These are phyloP conservation scores for Alternaria arbusti DNA, from an alignment of 2,329 filamentous ascomycete species.

Conservation along the genomic window DNA sequence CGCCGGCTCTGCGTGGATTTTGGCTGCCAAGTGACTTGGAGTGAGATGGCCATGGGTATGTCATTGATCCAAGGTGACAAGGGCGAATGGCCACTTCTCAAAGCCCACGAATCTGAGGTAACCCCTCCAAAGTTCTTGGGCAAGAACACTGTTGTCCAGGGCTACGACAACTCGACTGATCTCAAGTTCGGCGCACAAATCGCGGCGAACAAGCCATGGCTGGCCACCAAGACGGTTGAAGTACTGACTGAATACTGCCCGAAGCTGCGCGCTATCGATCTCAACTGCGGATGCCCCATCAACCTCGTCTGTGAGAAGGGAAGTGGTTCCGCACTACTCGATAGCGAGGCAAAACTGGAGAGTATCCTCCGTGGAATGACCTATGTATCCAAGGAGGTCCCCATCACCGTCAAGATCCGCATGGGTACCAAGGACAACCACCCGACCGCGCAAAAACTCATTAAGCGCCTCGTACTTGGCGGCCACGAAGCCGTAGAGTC, in stretches of 20 bases:
- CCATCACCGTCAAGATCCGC: conserved; percentile 93
- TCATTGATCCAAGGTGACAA: conserved; percentile 89
- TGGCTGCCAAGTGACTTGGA: conserved; percentile 92
- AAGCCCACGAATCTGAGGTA: conserved; percentile 85
- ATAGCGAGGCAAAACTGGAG: conserved; percentile 84
- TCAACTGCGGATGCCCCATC: conserved; percentile 98
- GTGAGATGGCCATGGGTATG: conserved; percentile 95
- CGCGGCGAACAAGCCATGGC: conserved; percentile 88
- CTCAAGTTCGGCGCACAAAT: conserved; percentile 92
- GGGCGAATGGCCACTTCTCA: conserved; percentile 93
- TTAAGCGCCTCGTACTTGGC: conserved; percentile 83
- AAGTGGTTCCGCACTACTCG: conserved; percentile 90
- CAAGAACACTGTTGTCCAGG: conserved; percentile 65
- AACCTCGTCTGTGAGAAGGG: conserved; percentile 90
- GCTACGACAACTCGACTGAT: conserved; percentile 83
- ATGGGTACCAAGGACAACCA: conserved; percentile 83
- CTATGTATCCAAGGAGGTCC: conserved; percentile 84
- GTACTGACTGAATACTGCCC: conserved; percentile 78
- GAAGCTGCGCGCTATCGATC: conserved; percentile 84
- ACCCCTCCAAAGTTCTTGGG: conserved; percentile 71
- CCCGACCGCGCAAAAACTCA: conserved; percentile 80
- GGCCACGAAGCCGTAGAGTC: conserved; percentile 71
- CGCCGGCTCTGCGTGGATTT: conserved; percentile 86
- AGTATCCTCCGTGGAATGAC: conserved; percentile 98
- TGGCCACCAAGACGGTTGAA: conserved; percentile 87